Base-by-base conservation (phyloP, 177 flowering plant species). In the Telopea speciosissima region DNA sequence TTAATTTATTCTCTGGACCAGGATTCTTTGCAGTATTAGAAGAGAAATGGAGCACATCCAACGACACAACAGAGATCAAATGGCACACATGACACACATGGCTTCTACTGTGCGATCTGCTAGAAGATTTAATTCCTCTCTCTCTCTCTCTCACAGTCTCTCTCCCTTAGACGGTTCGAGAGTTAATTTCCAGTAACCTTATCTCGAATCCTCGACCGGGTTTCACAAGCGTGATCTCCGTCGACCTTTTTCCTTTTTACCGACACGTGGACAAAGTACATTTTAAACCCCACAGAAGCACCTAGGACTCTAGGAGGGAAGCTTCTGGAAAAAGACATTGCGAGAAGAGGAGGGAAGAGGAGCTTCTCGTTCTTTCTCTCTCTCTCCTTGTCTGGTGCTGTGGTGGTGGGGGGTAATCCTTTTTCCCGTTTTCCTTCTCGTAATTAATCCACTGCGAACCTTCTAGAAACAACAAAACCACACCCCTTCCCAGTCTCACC, bases 381-480 rank as follows among this genome's bases (percentile, higher is more conserved):
- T 60, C 63, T 24, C 40, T 71, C 0, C 31, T 28, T 28, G 31
- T 28, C 31, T 28, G 31, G 33, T 33, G 33, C 40, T 66, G 67
- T 73, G 73, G 23, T 22, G 36, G 33, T 26, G 33, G 70, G 44
- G 22, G n/a, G n/a, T n/a, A n/a, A 8, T 4, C 26, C 24, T 44
- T 17, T 23, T 33, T 45, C 49, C 44, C 42, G 13, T 49, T 49
- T 49, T 1, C 13, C 54, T 8, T 49, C 54, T 49, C 54, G n/a
- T 58, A 64, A 36, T 76, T 68, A 62, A 71, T 70, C 78, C 71
- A 65, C 70, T 72, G 65, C 40, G 86, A 85, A 85, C 62, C 80
- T 86, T 86, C 89, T 85, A 85, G 88, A 85, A 85, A 66, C 78
- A 76, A 78, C 76, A 74, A 56, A 63, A 58, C 24, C 67, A 40